Base-by-base conservation (phyloP, 2,329 filamentous ascomycete species). In the Pseudogymnoascus sp. region DNA sequence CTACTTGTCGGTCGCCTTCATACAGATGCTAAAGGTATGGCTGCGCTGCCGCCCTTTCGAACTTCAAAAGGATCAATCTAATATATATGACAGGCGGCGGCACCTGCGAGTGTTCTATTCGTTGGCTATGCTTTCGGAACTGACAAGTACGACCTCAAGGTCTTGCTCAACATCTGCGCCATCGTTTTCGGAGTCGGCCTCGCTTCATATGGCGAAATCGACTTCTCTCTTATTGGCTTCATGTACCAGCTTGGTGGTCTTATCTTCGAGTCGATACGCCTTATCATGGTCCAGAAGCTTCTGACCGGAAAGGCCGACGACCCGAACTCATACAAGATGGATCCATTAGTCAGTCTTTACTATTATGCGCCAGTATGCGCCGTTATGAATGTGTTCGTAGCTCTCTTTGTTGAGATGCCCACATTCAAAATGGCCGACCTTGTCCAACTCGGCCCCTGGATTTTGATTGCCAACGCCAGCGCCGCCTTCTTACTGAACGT, bases 331-430 rank as follows among this genome's bases (percentile, higher is more conserved):
- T 60, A 60, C 21, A 91, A 90, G 79, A 94, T 95, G 91, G 90
- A 94, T 72, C 90, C 91, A 37, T 82, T 96, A 37, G 90, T 94
- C 66, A 91, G 89, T 33, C 82, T 95, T 21, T 95, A 95, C 81
- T 95, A 95, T 80, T 95, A 91, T 73, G 91, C 91, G 0, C 91
- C 91, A 4, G 86, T 91, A 59, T 95, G 91, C 76, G 89, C 90
- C 59, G 76, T 87, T 70, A 91, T 92, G 86, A 95, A 95, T 77
- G 79, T 88, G 63, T 69, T 88, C 38, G 84, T 91, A 35, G 85
- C 88, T 65, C 73, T 90, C 64, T 78, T 89, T 68, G 79, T 84
- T n/a, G 90, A 95, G 76, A 74, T 88, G 1, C 84, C 84, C 37
- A 78, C 73, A 38, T 84, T 95, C 76, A 80, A 84, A 56, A 80